phyloP scores from a whole-genome alignment of 306 rosid genomes.

The Vachellia collinsii region DNA sequence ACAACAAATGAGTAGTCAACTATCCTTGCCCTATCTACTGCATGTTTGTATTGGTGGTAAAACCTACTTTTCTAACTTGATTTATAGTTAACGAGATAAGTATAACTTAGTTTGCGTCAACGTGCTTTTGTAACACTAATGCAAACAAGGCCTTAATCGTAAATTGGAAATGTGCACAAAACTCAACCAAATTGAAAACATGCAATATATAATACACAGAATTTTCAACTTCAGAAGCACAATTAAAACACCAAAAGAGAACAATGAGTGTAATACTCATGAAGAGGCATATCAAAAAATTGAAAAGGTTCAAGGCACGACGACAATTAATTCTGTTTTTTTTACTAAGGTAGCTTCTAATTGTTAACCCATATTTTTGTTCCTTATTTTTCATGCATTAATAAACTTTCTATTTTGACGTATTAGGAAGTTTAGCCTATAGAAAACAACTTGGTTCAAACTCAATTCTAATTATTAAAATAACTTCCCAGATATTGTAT shows the following conservation, averaged over 20 bases:
- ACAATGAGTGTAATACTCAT: not conserved
- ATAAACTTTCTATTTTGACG: not conserved
- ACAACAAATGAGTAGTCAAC: not conserved
- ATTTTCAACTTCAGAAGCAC: not conserved
- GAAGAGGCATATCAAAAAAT: not conserved
- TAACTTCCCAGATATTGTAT: not conserved
- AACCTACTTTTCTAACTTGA: too few relatives aligned
- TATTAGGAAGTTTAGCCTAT: not conserved
- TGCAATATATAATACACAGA: not conserved
- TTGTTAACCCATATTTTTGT: not conserved
- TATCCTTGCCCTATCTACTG: not conserved
- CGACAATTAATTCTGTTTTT: not conserved
- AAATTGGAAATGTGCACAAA: not conserved
- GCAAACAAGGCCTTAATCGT: too few relatives aligned
- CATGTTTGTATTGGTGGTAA: too few relatives aligned
- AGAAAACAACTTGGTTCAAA: conserved; percentile 3
- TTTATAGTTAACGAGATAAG: too few relatives aligned
- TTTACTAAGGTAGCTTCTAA: not conserved
- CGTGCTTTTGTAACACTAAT: too few relatives aligned
- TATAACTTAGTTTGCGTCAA: too few relatives aligned
- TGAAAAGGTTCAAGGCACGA: not conserved
- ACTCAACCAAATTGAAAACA: not conserved
- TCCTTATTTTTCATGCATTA: not conserved
- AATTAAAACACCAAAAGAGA: not conserved
- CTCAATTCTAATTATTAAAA: not conserved